Conservation (phyloP, 441 rosid genomes). For the Manihot esculenta region DNA sequence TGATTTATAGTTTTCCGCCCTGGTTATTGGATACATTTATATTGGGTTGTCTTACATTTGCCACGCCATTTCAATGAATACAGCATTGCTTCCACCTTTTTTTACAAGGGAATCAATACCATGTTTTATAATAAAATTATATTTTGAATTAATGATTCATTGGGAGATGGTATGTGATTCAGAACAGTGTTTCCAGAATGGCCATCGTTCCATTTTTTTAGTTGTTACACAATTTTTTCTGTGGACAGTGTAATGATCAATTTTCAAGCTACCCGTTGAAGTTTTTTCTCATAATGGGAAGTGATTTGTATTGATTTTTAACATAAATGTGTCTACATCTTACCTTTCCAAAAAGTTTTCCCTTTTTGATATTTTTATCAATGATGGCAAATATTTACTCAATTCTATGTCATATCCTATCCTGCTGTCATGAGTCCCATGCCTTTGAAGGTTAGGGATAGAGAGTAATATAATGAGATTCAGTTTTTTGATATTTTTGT, state of each 20-base stretch:
- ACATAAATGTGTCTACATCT: no score
- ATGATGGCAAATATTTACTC: neutral
- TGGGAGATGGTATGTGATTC: neutral
- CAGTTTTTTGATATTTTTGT: no score
- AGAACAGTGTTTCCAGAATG: conserved; percentile 1
- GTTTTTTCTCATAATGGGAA: neutral
- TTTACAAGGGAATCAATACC: neutral
- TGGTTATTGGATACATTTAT: conserved; percentile 11
- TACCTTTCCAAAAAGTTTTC: no score
- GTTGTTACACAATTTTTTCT: neutral
- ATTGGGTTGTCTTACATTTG: conserved; percentile 16
- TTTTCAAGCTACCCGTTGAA: neutral
- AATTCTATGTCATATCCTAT: neutral
- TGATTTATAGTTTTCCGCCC: neutral
- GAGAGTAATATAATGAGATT: neutral
- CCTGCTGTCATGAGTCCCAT: neutral
- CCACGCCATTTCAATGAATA: neutral
- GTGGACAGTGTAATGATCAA: neutral
- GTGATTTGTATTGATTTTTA: neutral
- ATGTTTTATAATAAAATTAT: neutral
- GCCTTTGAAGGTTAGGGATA: neutral
- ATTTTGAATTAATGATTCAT: neutral
- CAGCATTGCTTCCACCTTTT: neutral
- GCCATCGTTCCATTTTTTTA: neutral
- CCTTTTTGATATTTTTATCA: neutral